These are phyloP conservation scores for Sporothrix inflata DNA, from an alignment of 2,329 filamentous ascomycete genomes.

Conservation along the genomic window DNA sequence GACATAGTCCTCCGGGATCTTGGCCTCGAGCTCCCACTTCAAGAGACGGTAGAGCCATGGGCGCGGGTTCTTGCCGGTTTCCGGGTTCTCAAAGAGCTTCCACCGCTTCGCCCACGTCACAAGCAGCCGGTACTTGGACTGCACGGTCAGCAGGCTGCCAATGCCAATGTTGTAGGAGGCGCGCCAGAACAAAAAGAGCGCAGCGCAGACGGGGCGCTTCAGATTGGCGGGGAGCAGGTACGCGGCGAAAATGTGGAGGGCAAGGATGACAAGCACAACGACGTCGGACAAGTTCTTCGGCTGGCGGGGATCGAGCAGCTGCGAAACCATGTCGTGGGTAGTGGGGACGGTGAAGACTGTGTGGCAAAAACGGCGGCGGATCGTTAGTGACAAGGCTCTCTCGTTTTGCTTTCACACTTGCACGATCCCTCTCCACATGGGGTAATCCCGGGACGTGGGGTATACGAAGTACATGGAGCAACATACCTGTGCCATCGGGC, in stretches of 20 bases:
- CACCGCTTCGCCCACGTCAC: conserved; percentile 86
- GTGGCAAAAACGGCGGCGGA: conserved; percentile 18
- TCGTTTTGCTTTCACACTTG: conserved; percentile 8
- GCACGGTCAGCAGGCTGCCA: conserved; percentile 82
- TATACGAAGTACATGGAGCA: neutral
- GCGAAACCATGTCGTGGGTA: conserved; percentile 98
- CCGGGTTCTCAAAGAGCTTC: conserved; percentile 82
- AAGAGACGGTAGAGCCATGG: conserved; percentile 82
- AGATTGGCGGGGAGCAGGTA: conserved; percentile 70
- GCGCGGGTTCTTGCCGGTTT: conserved; percentile 78
- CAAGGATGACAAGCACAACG: conserved; percentile 77
- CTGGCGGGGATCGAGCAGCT: conserved; percentile 89
- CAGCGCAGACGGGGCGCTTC: conserved; percentile 77
- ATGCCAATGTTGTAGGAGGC: conserved; percentile 93
- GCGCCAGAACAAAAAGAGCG: conserved; percentile 89
- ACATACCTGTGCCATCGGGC: conserved; percentile 84
- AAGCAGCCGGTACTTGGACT: conserved; percentile 85
- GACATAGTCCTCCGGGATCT: conserved; percentile 90
- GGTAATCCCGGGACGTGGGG: neutral
- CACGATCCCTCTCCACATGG: conserved; percentile 19
- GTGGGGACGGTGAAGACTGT: conserved; percentile 92
- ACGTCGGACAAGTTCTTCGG: conserved; percentile 93
- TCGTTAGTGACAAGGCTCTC: conserved; percentile 26
- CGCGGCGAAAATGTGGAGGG: conserved; percentile 71
- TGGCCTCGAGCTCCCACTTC: conserved; percentile 88